Base-by-base conservation (phyloP, 352 stramenopile genomes). In the Globisporangium carolinianum region DNA sequence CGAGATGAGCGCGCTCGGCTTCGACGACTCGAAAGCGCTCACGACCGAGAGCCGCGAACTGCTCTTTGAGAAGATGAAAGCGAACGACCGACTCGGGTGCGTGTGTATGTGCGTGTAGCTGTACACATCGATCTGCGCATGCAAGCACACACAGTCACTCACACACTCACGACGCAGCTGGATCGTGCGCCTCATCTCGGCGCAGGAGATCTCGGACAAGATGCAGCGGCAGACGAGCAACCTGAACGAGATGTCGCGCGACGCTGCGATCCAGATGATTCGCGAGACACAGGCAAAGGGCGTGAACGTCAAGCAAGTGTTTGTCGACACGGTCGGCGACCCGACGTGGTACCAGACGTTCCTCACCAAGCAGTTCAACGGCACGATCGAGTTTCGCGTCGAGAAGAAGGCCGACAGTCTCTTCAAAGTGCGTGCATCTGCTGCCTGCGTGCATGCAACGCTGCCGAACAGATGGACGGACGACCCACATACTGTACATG, bases 381-480 rank as follows among this genome's bases (percentile, higher is more conserved):
- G 83, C 32, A 80, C 69, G 24, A 97, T 98, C 67, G 69, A 89
- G 57, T 98, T 98, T 65, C 80, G 90, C 41, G 95, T 98, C n/a
- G 89, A 96, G 67, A 97, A 97, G 76, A 98, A 98, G 63, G 95
- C 94, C 18, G 95, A 98, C 71, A 96, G 91, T 58, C 83, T 98
- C 9, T 98, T 98, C 83, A 97, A 97, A 70, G 89, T 89, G 41
- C 7, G 15, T n/a, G 9, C 7, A 11, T 10, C 0, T 37, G 1
- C n/a, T 14, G 1, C 24, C 24, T 32, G 24, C 24, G 24, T 32
- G 24, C 24, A 32, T 32, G 24, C 24, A 32, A 32, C 24, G 24
- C 24, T 32, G 24, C 3, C 24, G 24, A 32, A 32, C 24, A n/a
- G n/a, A n/a, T n/a, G 24, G 24, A 32, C 24, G 24, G 24, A 32